A percentile compares a stretch with the other conserved stretches of the same genome.
These are phyloP conservation scores for Myxozyma udenii DNA, from an alignment of 805 yeast genomes.

Conservation along the genomic window DNA sequence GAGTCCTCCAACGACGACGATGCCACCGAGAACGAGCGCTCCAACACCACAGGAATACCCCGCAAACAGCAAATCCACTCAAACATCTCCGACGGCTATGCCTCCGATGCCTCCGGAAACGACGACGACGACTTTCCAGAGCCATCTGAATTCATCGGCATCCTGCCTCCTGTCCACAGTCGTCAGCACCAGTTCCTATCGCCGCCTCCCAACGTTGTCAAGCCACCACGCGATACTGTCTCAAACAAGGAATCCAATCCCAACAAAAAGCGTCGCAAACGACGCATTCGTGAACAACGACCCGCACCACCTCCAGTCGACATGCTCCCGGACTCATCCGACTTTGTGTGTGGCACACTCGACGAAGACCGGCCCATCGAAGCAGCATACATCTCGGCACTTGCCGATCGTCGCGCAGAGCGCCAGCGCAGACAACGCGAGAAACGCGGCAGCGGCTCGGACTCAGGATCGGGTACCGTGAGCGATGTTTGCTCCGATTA, in stretches of 20 bases:
- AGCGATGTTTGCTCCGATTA: neutral
- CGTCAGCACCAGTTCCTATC: neutral
- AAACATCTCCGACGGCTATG: slow-evolving; percentile 24
- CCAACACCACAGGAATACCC: neutral
- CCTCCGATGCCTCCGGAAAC: slow-evolving; percentile 23
- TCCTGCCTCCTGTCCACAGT: neutral
- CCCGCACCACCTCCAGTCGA: slow-evolving; percentile 31
- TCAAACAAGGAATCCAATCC: slow-evolving; percentile 1
- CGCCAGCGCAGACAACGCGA: neutral
- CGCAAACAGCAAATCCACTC: too few relatives aligned
- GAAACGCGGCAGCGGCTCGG: neutral
- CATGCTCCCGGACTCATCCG: slow-evolving; percentile 33
- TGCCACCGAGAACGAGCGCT: neutral
- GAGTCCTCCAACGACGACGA: slow-evolving; percentile 11
- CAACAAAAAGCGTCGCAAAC: neutral
- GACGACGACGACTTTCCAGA: slow-evolving; percentile 9
- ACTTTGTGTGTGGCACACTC: slow-evolving; percentile 33
- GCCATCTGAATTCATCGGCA: neutral
- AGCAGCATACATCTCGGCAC: slow-evolving; percentile 29
- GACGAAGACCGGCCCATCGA: slow-evolving; percentile 33
- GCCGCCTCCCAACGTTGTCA: neutral
- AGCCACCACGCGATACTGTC: slow-evolving; percentile 5
- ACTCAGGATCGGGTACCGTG: neutral
- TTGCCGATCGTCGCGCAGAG: slow-evolving; percentile 17
- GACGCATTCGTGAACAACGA: slow-evolving; percentile 11